These are phyloP conservation scores for Senna tora DNA, from an alignment of 306 rosid genomes.

Conservation along the genomic window DNA sequence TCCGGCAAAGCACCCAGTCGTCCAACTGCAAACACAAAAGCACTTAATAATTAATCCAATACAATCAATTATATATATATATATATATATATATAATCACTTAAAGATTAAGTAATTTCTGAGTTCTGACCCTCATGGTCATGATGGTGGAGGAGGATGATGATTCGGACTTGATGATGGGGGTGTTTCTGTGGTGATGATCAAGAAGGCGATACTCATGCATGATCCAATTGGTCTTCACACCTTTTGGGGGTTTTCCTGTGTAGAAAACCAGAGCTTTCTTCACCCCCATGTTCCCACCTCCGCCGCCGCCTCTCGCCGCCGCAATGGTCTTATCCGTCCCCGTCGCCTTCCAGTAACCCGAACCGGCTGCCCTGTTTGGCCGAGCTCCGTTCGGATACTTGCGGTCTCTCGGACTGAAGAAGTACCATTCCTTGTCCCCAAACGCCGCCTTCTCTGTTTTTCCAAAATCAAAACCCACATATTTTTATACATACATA, in stretches of 20 bases:
- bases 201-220: conserved; percentile 64
- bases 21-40: conserved; percentile 49
- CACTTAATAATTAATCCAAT: too few relatives aligned
- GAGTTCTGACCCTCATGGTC: conserved; percentile 65
- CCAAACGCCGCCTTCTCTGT: conserved; percentile 65
- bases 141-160: too few relatives aligned
- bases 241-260: conserved; percentile 68
- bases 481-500: too few relatives aligned
- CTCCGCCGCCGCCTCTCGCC: conserved; percentile 29
- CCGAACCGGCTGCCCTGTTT: conserved; percentile 75
- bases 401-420: conserved; percentile 65
- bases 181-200: conserved; percentile 38
- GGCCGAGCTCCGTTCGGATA: conserved; percentile 71
- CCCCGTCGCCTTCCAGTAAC: conserved; percentile 77
- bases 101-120: too few relatives aligned
- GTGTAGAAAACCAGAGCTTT: conserved; percentile 65
- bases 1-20: conserved; percentile 67
- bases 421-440: conserved; percentile 79
- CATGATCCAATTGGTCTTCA: conserved; percentile 72
- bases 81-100: too few relatives aligned
- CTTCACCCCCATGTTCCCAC: conserved; percentile 56
- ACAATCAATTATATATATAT: too few relatives aligned
- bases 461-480: too few relatives aligned
- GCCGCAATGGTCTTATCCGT: conserved; percentile 55
- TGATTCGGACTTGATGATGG: conserved; percentile 41